A percentile compares a stretch with the other conserved stretches of the same genome.
Conservation (phyloP, 2,329 filamentous ascomycete species). For the Geoglossum cookeanum region DNA sequence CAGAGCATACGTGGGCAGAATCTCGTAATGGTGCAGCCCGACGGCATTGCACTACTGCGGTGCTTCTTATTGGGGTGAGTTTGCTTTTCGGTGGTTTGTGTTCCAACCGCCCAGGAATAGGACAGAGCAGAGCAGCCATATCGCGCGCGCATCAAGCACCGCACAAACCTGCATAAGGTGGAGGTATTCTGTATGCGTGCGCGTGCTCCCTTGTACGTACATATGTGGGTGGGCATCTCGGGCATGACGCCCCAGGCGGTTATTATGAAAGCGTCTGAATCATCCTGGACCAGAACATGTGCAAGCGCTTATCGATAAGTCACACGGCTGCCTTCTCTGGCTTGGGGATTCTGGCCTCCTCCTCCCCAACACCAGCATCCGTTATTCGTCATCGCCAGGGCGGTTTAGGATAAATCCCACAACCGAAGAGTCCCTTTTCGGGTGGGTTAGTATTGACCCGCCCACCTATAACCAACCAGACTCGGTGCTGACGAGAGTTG, state of each 20-base stretch:
- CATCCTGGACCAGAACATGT: neutral
- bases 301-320: slow-evolving; percentile 1
- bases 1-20: neutral
- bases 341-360: too few relatives aligned
- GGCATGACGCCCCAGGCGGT: neutral
- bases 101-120: neutral
- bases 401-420: neutral
- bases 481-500: neutral
- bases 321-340: neutral
- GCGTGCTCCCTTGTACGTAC: neutral
- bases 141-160: neutral
- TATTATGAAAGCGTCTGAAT: neutral
- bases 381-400: neutral
- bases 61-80: neutral
- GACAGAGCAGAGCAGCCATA: neutral
- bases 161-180: neutral
- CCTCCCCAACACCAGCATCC: neutral
- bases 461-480: neutral
- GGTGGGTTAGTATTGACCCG: neutral
- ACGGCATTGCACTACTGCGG: neutral
- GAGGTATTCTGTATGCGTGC: neutral
- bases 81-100: neutral
- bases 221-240: neutral
- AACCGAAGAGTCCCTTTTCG: neutral
- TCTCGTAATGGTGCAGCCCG: neutral